Conservation (phyloP, 2,329 filamentous ascomycete species). For the Proliferodiscus dingleyae region DNA sequence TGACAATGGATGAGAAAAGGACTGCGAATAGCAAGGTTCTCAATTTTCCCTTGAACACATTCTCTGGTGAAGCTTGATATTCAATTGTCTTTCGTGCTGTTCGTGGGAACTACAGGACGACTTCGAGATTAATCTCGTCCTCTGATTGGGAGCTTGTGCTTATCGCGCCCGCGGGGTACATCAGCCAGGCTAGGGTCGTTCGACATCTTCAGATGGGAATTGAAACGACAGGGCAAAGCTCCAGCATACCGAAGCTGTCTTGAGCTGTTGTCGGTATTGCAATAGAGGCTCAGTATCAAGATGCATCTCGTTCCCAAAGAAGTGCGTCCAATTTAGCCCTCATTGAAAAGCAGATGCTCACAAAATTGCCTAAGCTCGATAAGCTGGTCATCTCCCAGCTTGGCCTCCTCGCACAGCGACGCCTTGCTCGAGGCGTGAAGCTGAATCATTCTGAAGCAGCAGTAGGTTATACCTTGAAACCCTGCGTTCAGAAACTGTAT, state of each 20-base stretch:
- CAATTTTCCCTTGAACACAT: too few species aligned
- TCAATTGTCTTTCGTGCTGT: too few species aligned
- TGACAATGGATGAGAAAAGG: not conserved
- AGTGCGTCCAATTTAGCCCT: slow-evolving; percentile 37
- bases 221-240: not conserved
- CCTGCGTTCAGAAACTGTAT: not conserved
- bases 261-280: not conserved
- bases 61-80: too few species aligned
- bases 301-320: slow-evolving; percentile 48
- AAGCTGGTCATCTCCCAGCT: slow-evolving; percentile 92
- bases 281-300: slow-evolving; percentile 6
- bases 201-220: too few species aligned
- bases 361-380: slow-evolving; percentile 61
- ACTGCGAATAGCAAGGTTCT: too few species aligned
- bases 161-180: too few species aligned
- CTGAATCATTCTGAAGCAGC: slow-evolving; percentile 88
- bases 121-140: too few species aligned
- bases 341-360: too few species aligned
- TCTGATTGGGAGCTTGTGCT: too few species aligned
- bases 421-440: slow-evolving; percentile 80
- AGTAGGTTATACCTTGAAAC: slow-evolving; percentile 43
- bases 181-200: too few species aligned
- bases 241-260: not conserved
- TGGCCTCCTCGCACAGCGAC: slow-evolving; percentile 78
- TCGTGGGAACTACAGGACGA: too few species aligned